A percentile compares a stretch with the other conserved stretches of the same genome.
Evolutionary conservation across 108 stramenopile species (phyloP).

Genomic region (Cylindrotheca closterium): DNA sequence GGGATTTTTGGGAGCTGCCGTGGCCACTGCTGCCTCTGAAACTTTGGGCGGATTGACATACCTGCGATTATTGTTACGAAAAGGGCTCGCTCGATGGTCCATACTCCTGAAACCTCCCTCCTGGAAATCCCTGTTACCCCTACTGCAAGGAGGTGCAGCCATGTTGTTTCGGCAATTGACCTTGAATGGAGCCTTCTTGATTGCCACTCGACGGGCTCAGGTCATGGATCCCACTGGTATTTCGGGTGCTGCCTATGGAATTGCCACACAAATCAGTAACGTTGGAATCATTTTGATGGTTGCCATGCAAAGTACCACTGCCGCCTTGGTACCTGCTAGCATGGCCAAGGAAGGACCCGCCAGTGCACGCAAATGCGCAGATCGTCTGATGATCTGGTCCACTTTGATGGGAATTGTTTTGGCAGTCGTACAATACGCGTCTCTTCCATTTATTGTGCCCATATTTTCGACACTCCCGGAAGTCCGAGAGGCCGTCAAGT

Average conservation of each 20-base stretch:
- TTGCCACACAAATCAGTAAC: constrained; percentile 76
- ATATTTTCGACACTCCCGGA: constrained; percentile 71
- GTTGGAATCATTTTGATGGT: constrained; percentile 70
- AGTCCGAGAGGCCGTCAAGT: constrained; percentile 65
- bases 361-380: constrained; percentile 61
- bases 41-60: constrained; percentile 55
- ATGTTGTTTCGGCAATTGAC: constrained; percentile 71
- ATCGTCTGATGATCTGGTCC: constrained; percentile 75
- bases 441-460: constrained; percentile 60
- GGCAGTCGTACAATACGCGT: constrained; percentile 43
- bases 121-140: constrained; percentile 37
- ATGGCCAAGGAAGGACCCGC: constrained; percentile 47
- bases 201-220: constrained; percentile 71
- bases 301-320: constrained; percentile 70
- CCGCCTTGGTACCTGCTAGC: constrained; percentile 59
- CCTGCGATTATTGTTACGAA: constrained; percentile 46
- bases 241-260: constrained; percentile 78
- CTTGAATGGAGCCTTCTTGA: constrained; percentile 66
- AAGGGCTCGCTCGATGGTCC: constrained; percentile 41
- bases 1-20: constrained; percentile 74
- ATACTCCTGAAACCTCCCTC: constrained; percentile 55
- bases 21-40: constrained; percentile 73
- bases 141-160: constrained; percentile 67
- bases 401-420: constrained; percentile 53
- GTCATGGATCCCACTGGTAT: constrained; percentile 76